Evolutionary conservation across 1,284 basidiomycete species (phyloP).

Genomic region (Chiua sp.): DNA sequence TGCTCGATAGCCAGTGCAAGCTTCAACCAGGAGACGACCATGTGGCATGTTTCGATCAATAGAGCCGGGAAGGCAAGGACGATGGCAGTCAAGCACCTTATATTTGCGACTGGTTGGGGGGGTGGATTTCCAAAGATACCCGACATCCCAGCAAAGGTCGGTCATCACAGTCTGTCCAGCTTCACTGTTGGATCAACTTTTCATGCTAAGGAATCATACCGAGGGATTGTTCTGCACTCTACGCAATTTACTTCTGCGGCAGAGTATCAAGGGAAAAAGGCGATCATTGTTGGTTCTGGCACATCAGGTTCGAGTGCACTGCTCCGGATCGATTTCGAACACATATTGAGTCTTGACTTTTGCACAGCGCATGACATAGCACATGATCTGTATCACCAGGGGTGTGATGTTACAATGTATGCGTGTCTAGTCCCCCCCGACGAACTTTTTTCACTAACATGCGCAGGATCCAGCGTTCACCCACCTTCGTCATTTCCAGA

Average conservation of each 20-base stretch:
- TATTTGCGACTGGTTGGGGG: slow-evolving; percentile 46
- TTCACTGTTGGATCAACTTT: background rate
- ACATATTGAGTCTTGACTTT: background rate
- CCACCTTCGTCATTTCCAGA: slow-evolving; percentile 31
- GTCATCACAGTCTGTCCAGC: background rate
- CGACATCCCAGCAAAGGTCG: slow-evolving; percentile 28
- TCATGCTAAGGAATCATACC: slow-evolving; percentile 24
- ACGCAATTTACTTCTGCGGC: slow-evolving; percentile 36
- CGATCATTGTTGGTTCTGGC: slow-evolving; percentile 30
- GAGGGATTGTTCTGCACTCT: slow-evolving; percentile 42
- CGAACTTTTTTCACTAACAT: background rate
- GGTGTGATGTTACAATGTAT: slow-evolving; percentile 32
- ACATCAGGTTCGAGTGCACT: slow-evolving; percentile 30
- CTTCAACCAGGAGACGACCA: slow-evolving; percentile 35
- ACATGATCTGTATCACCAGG: slow-evolving; percentile 23
- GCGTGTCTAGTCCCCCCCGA: background rate
- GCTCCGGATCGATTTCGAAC: background rate
- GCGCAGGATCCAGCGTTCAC: slow-evolving; percentile 34
- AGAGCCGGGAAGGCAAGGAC: slow-evolving; percentile 28
- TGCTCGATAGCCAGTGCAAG: slow-evolving; percentile 44
- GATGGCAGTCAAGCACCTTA: slow-evolving; percentile 40
- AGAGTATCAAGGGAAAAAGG: slow-evolving; percentile 35
- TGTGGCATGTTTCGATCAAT: slow-evolving; percentile 40
- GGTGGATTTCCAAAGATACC: slow-evolving; percentile 43
- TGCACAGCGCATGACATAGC: slow-evolving; percentile 35